Evolutionary conservation across 1,284 basidiomycete species (phyloP), one percentile per base, ranked within the genome.

Genomic region (Leccinum pallidistipes): DNA sequence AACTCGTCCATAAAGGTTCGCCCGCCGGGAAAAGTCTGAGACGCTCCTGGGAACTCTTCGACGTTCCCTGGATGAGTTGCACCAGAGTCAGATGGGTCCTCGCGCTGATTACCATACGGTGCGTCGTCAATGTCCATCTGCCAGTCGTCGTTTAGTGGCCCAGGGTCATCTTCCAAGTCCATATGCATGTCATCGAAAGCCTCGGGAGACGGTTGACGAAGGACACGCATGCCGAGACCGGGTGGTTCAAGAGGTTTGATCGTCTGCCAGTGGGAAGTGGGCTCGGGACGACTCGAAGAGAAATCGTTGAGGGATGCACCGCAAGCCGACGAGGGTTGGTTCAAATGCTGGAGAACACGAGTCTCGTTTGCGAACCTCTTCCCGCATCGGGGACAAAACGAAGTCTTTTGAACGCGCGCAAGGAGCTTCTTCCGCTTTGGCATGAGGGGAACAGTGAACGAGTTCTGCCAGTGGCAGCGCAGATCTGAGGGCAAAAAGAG

Each of bases 1-100:
- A 61, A 61, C 27, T 58, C 40, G 14, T 61, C 56, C 51, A 61
- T 61, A 43, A 61, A 61, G 1, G 40, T 61, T 3, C 5, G 52
- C 32, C 60, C 40, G 9, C 32, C 9, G 0, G 50, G 16, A 38
- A 10, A 61, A 47, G 3, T 49, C 24, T n/a, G 31, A 10, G 56
- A 31, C n/a, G 51, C 40, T 3, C 55, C 55, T 49, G 16, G n/a
- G 18, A 47, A 47, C 43, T 47, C 43, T 47, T 47, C 18, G 18
- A 47, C 18, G 43, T 47, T 47, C 18, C 18, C 18, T 21, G 43
- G 18, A n/a, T n/a, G 43, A 21, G 43, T 47, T 47, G 43, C 18
- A 47, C 18, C 43, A 21, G 16, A n/a, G 18, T 18, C 18, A n/a
- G 16, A 8, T 21, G 18, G 14, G 18, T 47, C n/a, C 18, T 47